Evolutionary conservation across 2,329 filamentous ascomycete genomes (phyloP).

Genomic region (Pleoardoris graminearum): DNA sequence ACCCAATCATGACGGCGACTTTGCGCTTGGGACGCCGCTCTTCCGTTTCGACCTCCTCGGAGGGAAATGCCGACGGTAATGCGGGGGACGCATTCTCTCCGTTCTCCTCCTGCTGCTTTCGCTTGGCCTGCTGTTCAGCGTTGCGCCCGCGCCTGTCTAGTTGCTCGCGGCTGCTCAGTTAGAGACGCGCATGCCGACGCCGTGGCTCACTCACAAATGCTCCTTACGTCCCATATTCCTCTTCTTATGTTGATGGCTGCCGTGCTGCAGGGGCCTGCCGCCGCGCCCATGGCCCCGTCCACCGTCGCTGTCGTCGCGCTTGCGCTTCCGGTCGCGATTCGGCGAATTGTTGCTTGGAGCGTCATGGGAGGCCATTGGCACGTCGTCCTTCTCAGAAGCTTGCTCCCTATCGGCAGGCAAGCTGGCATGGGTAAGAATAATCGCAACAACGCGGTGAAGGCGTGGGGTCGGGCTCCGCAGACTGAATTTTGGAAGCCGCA

Average conservation of each 20-base stretch:
- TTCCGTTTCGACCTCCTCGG: conserved; percentile 87
- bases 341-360: conserved; percentile 20
- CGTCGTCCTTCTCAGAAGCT: conserved; percentile 22
- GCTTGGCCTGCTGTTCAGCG: conserved; percentile 45
- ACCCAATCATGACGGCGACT: conserved; percentile 92
- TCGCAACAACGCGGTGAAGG: not conserved
- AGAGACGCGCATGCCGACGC: conserved; percentile 28
- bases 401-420: conserved; percentile 27
- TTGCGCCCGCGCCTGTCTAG: conserved; percentile 54
- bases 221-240: conserved; percentile 68
- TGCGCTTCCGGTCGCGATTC: conserved; percentile 34
- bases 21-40: conserved; percentile 90
- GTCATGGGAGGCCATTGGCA: conserved; percentile 31
- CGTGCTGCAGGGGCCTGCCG: conserved; percentile 38
- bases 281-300: conserved; percentile 37
- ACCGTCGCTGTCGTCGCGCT: conserved; percentile 23
- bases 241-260: conserved; percentile 58
- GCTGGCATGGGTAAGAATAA: not conserved
- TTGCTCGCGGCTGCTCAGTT: conserved; percentile 51
- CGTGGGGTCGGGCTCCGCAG: not conserved
- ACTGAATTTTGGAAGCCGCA: conserved; percentile 22
- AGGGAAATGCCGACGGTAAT: conserved; percentile 63
- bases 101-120: conserved; percentile 44
- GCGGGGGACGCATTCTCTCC: conserved; percentile 48
- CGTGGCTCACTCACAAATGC: conserved; percentile 59